Percentiles rank a stretch among this genome's conserved stretches.
phyloP scores from a whole-genome alignment of 768 basidiomycete species.

The Coprinopsis cinerea region DNA sequence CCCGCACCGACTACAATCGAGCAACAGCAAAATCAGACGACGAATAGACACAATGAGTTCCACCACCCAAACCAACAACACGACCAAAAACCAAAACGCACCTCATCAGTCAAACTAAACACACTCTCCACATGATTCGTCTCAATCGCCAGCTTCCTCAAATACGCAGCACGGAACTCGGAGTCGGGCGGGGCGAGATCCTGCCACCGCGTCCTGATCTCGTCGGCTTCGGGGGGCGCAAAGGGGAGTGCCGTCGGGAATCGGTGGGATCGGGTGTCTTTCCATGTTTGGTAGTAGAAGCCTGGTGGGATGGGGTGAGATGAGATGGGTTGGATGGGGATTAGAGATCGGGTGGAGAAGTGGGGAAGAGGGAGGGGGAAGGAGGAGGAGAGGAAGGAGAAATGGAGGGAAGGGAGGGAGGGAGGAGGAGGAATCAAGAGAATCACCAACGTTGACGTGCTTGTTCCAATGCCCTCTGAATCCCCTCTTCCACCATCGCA shows the following conservation, averaged over 20 bases:
- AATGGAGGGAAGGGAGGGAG: background rate
- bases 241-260: conserved; percentile 19
- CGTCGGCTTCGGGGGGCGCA: conserved; percentile 17
- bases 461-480: background rate
- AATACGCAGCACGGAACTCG: conserved; percentile 13
- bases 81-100: conserved; percentile 12
- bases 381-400: too few species aligned
- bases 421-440: background rate
- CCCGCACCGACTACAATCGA: background rate
- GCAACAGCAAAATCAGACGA: too few species aligned
- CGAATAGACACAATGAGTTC: too few species aligned
- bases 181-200: conserved; percentile 12
- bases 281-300: conserved; percentile 18
- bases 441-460: background rate
- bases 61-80: background rate
- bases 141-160: conserved; percentile 21
- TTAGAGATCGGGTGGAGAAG: too few species aligned
- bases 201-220: conserved; percentile 17
- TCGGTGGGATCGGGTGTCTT: conserved; percentile 16
- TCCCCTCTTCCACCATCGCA: background rate
- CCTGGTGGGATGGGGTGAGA: too few species aligned
- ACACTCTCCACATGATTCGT: conserved; percentile 24
- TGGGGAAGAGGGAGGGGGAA: too few species aligned
- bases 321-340: too few species aligned
- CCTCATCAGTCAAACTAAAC: conserved; percentile 18